phyloP scores from a whole-genome alignment of 306 rosid species.

The Prunus fruticosa region DNA sequence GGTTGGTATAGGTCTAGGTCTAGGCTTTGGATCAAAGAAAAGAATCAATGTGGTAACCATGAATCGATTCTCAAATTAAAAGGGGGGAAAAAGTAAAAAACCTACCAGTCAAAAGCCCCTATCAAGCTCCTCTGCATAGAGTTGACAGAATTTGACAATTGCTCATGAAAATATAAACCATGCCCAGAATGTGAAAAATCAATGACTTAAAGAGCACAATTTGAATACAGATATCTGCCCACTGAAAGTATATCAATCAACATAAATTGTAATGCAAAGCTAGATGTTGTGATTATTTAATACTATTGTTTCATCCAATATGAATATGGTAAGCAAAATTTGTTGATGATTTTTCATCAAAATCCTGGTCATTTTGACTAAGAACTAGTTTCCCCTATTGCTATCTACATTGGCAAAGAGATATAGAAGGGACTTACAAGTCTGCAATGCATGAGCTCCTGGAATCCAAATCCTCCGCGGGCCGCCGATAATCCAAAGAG shows the following conservation, averaged over 20 bases:
- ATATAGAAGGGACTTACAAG: constrained; percentile 45
- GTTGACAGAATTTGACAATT: neutral
- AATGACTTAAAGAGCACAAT: too few species aligned
- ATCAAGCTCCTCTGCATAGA: neutral
- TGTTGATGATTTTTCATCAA: too few species aligned
- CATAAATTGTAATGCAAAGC: neutral
- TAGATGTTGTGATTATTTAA: neutral
- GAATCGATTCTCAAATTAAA: neutral
- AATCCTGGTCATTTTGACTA: neutral
- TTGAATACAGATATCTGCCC: too few species aligned
- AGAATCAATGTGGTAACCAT: neutral
- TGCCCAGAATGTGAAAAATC: neutral
- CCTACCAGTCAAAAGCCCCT: constrained; percentile 45
- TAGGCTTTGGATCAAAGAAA: constrained; percentile 3
- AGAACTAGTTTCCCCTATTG: neutral
- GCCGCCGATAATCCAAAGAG: constrained; percentile 45
- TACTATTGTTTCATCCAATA: neutral
- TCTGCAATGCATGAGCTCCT: constrained; percentile 55
- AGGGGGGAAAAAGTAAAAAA: constrained; percentile 4
- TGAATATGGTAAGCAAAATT: neutral
- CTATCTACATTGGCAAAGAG: neutral
- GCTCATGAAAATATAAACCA: neutral
- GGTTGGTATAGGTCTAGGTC: constrained; percentile 17
- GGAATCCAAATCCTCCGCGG: constrained; percentile 26
- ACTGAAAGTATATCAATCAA: too few species aligned